These are phyloP conservation scores for Phytopythium cucurbitacearum DNA, from an alignment of 352 stramenopile genomes.

Conservation along the genomic window DNA sequence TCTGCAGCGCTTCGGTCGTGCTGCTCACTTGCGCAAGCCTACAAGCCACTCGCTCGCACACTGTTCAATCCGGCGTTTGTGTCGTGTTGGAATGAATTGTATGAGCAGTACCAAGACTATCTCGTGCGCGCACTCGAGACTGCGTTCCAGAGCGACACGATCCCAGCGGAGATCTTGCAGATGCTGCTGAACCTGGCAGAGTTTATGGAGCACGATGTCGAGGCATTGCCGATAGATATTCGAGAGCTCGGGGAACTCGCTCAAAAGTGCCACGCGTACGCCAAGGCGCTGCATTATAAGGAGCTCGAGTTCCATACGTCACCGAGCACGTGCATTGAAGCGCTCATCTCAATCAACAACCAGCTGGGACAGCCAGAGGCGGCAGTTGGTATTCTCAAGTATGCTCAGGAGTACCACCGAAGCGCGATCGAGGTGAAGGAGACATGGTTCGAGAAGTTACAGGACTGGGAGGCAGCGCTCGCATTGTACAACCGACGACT, in stretches of 20 bases:
- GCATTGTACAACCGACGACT: constrained; percentile 85
- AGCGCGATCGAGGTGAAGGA: constrained; percentile 91
- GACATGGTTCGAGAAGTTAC: constrained; percentile 97
- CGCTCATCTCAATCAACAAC: constrained; percentile 99
- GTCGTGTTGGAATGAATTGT: constrained; percentile 98
- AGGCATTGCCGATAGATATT: constrained; percentile 96
- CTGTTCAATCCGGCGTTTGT: constrained; percentile 99
- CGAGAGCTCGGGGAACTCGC: constrained; percentile 92
- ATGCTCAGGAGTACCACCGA: constrained; percentile 75
- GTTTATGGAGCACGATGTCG: constrained; percentile 99
- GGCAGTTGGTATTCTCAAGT: constrained; percentile 96
- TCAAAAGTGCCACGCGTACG: constrained; percentile 97
- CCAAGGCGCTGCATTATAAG: constrained; percentile 95
- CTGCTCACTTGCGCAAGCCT: constrained; percentile 93
- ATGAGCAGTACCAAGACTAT: constrained; percentile 90
- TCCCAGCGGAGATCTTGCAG: constrained; percentile 96
- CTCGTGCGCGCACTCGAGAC: constrained; percentile 92
- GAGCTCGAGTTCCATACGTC: constrained; percentile 95
- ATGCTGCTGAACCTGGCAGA: constrained; percentile 96
- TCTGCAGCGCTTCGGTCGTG: constrained; percentile 92
- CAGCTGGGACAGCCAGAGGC: constrained; percentile 96
- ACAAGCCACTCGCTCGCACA: constrained; percentile 95
- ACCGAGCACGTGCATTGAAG: constrained; percentile 95
- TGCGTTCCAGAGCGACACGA: constrained; percentile 90
- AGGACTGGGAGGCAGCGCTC: constrained; percentile 95